phyloP scores from a whole-genome alignment of 2,329 filamentous ascomycete species.

The Clonostachys solani region DNA sequence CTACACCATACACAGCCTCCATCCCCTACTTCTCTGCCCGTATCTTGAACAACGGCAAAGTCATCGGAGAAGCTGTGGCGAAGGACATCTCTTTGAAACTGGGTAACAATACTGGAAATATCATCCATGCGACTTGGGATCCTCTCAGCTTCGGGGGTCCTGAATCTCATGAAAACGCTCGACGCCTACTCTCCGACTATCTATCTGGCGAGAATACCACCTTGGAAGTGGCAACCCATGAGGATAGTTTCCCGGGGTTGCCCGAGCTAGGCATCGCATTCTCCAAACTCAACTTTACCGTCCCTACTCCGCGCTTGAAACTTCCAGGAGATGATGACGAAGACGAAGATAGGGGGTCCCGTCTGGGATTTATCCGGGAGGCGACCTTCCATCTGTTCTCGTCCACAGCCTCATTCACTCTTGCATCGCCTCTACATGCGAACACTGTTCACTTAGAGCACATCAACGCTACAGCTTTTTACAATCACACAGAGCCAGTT shows the following conservation, averaged over 20 bases:
- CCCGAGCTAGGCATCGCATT: slow-evolving; percentile 71
- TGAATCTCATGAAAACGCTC: slow-evolving; percentile 35
- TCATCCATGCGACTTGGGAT: slow-evolving; percentile 70
- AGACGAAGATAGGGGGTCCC: slow-evolving; percentile 17
- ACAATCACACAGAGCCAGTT: slow-evolving; percentile 73
- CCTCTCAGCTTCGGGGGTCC: slow-evolving; percentile 57
- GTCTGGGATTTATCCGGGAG: slow-evolving; percentile 71
- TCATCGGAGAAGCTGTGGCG: slow-evolving; percentile 71
- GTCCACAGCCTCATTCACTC: slow-evolving; percentile 79
- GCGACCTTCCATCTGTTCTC: slow-evolving; percentile 84
- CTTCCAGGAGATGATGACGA: slow-evolving; percentile 44
- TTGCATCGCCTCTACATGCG: slow-evolving; percentile 72
- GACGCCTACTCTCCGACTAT: slow-evolving; percentile 72
- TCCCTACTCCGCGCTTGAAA: slow-evolving; percentile 66
- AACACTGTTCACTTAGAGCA: slow-evolving; percentile 73
- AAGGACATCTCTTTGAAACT: slow-evolving; percentile 57
- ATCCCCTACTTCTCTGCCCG: slow-evolving; percentile 80
- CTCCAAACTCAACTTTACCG: slow-evolving; percentile 64
- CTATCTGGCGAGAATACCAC: slow-evolving; percentile 85
- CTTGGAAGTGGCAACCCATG: slow-evolving; percentile 68
- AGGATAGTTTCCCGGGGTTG: slow-evolving; percentile 67
- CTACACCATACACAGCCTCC: slow-evolving; percentile 76
- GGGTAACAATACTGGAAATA: slow-evolving; percentile 69
- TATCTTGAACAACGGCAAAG: slow-evolving; percentile 66
- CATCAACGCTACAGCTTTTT: slow-evolving; percentile 81